Base-by-base conservation (phyloP, 176 grass and related monocot genomes). In the Ensete glaucum region DNA sequence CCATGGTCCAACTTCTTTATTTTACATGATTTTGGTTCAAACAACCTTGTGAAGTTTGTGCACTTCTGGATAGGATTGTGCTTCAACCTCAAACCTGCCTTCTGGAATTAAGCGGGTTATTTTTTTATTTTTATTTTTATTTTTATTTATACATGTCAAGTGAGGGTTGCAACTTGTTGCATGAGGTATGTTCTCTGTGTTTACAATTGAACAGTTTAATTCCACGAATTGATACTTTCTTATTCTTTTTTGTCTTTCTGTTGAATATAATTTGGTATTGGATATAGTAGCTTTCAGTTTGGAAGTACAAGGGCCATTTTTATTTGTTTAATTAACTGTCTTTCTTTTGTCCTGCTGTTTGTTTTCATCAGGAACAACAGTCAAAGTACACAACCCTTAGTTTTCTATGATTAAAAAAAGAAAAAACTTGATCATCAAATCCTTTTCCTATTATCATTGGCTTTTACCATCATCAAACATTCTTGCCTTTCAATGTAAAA, bases 131-230 rank as follows among this genome's bases (percentile, higher is more conserved):
- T n/a, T n/a, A n/a, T n/a, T n/a, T n/a, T n/a, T n/a, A n/a, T n/a
- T n/a, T n/a, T n/a, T n/a, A n/a, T n/a, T n/a, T n/a, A n/a, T n/a
- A 96, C 85, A 92, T 96, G 85, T 96, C 93, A 81, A 96, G 93
- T 50, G 93, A 96, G 80, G 93, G 93, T 67, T 79, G 72, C 85
- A 90, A 96, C 66, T 77, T 96, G 68, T 81, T 96, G 76, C 93
- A 96, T 52, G 93, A 96, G 93, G 93, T 96, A 50, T 77, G 78
- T 85, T 62, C 73, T 21, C 79, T 3, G 64, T 66, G 17, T 62
- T 8, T 59, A 82, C 22, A 59, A 77, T 65, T 16, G 68, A 12
- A 64, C 20, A 68, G 20, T 72, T 65, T 6, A 15, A 69, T 78
- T 77, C 79, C 34, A 53, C 25, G 63, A 78, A 13, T 85, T 52